These are phyloP conservation scores for Penicillium hordei DNA, from an alignment of 2,329 filamentous ascomycete genomes.

Conservation along the genomic window DNA sequence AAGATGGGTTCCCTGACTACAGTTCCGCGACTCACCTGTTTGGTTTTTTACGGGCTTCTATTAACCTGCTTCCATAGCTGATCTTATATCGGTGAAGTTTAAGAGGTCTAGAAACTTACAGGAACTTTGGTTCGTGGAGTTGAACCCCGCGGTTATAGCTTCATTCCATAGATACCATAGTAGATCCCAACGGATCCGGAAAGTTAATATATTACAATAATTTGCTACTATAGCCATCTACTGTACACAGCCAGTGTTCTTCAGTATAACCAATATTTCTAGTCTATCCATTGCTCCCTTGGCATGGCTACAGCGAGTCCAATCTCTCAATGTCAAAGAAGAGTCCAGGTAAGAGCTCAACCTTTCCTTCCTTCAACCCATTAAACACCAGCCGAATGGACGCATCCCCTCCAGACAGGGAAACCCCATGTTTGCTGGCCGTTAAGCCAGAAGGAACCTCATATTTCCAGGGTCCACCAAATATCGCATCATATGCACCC, in stretches of 20 bases:
- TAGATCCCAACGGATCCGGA: no score
- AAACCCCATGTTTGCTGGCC: not conserved
- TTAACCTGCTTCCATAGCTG: no score
- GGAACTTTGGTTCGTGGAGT: no score
- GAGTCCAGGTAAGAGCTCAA: conserved; percentile 13
- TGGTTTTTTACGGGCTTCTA: no score
- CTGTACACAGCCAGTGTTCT: not conserved
- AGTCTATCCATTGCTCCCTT: not conserved
- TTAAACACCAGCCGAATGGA: conserved; percentile 7
- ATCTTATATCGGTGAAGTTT: no score
- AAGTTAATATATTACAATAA: no score
- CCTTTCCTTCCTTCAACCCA: conserved; percentile 3
- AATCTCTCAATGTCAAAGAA: conserved; percentile 5
- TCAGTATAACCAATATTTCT: not conserved
- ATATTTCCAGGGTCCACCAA: conserved; percentile 5
- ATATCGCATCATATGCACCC: conserved; percentile 8
- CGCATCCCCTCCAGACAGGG: not conserved
- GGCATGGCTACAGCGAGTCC: not conserved
- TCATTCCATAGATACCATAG: no score
- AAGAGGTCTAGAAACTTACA: no score
- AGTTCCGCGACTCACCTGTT: no score
- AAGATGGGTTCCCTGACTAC: no score
- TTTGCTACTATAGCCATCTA: not conserved
- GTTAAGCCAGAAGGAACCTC: conserved; percentile 6
- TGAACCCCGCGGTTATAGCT: no score